These are phyloP conservation scores for Colletotrichum sp. DNA, from an alignment of 2,329 filamentous ascomycete genomes.

Conservation along the genomic window DNA sequence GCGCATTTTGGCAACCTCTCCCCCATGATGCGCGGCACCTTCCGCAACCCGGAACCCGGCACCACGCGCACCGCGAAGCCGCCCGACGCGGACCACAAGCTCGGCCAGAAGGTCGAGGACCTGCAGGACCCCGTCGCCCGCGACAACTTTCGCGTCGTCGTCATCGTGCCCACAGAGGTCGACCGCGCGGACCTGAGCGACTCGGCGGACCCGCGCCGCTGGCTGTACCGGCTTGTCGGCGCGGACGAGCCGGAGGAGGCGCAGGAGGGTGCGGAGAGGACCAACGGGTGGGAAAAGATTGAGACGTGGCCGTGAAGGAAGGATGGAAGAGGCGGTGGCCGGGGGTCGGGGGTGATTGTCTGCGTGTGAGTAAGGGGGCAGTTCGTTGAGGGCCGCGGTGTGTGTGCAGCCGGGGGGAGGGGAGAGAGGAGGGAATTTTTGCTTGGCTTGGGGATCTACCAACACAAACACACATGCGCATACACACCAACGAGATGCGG, in stretches of 20 bases:
- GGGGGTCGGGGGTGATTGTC: background rate
- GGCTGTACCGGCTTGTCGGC: conserved; percentile 67
- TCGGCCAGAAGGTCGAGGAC: conserved; percentile 72
- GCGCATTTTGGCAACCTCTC: conserved; percentile 90
- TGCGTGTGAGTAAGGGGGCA: background rate
- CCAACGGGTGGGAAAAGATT: conserved; percentile 63
- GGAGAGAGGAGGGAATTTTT: background rate
- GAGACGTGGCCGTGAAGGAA: conserved; percentile 70
- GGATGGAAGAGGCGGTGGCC: background rate
- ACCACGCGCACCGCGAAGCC: conserved; percentile 58
- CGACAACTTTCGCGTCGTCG: conserved; percentile 80
- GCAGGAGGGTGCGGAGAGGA: conserved; percentile 36
- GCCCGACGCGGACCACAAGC: conserved; percentile 40
- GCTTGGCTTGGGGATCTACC: background rate
- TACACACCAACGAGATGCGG: background rate
- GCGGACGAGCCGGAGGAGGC: conserved; percentile 32
- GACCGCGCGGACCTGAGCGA: conserved; percentile 77
- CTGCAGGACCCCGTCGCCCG: conserved; percentile 74
- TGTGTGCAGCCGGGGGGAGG: background rate
- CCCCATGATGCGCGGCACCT: conserved; percentile 79
- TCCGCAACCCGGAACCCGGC: conserved; percentile 75
- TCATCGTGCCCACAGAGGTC: conserved; percentile 79
- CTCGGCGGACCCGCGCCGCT: conserved; percentile 66
- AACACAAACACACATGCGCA: background rate
- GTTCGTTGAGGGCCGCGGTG: background rate